A percentile compares a stretch with the other conserved stretches of the same genome.
phyloP scores from a whole-genome alignment of 768 basidiomycete species.

The Trametes sanguinea region DNA sequence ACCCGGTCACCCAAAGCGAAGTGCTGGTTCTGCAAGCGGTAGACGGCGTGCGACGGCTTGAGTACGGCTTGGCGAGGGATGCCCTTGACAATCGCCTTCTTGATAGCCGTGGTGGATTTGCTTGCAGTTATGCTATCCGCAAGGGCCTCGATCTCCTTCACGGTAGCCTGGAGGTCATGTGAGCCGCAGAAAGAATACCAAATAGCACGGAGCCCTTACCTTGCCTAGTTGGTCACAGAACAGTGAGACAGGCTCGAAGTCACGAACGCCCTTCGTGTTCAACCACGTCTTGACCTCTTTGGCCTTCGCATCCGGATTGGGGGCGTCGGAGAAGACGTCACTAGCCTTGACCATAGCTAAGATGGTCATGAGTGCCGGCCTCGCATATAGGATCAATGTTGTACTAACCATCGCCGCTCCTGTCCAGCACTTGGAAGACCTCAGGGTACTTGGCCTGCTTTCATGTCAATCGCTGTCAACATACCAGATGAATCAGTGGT shows the following conservation, averaged over 20 bases:
- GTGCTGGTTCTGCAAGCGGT: slow-evolving; percentile 84
- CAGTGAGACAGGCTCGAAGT: slow-evolving; percentile 91
- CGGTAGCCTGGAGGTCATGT: slow-evolving; percentile 58
- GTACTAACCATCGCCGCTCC: slow-evolving; percentile 66
- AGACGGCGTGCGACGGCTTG: slow-evolving; percentile 88
- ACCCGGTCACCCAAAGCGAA: slow-evolving; percentile 93
- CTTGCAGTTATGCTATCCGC: slow-evolving; percentile 67
- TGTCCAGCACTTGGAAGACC: slow-evolving; percentile 72
- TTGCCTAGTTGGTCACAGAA: slow-evolving; percentile 91
- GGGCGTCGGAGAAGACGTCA: slow-evolving; percentile 54
- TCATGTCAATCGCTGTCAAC: neutral
- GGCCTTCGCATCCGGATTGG: slow-evolving; percentile 68
- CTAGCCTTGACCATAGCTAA: slow-evolving; percentile 75
- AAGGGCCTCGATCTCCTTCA: slow-evolving; percentile 73
- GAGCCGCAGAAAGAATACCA: neutral
- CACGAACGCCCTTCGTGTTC: slow-evolving; percentile 79
- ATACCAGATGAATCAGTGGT: neutral
- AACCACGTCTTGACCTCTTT: slow-evolving; percentile 86
- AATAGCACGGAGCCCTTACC: slow-evolving; percentile 41
- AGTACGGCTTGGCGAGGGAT: slow-evolving; percentile 92
- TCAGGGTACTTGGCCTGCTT: slow-evolving; percentile 77
- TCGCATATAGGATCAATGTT: neutral
- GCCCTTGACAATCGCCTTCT: slow-evolving; percentile 90
- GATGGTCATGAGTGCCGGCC: neutral
- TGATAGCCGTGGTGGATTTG: slow-evolving; percentile 66